Conservation (phyloP, 352 stramenopile species). For the Phytophthora crassamura region DNA sequence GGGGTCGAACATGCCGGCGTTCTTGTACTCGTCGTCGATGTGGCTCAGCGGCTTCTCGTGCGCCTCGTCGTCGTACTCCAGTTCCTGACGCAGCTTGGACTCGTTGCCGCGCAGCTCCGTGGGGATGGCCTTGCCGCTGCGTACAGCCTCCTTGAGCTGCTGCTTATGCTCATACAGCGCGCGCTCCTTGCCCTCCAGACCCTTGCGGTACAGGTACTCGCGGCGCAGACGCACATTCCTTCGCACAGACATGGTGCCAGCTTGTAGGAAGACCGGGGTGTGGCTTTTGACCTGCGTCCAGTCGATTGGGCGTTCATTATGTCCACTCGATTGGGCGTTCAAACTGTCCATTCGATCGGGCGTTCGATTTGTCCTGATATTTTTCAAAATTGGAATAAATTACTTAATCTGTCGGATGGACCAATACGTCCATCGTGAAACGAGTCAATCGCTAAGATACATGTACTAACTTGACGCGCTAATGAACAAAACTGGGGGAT, state of each 20-base stretch:
- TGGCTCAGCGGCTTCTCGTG: conserved; percentile 91
- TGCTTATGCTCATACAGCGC: conserved; percentile 98
- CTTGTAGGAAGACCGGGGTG: neutral
- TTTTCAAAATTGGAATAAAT: conserved; percentile 6
- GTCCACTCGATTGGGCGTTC: conserved; percentile 26
- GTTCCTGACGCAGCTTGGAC: conserved; percentile 91
- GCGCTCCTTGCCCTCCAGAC: conserved; percentile 95
- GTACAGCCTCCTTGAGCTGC: conserved; percentile 94
- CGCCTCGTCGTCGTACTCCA: conserved; percentile 92
- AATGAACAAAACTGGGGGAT: conserved; percentile 34
- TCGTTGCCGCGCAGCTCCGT: conserved; percentile 97
- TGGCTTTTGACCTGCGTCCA: conserved; percentile 26
- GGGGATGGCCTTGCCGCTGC: conserved; percentile 96
- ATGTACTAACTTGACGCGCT: conserved; percentile 6
- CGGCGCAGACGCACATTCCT: conserved; percentile 97
- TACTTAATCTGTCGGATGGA: conserved; percentile 11
- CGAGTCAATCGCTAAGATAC: conserved; percentile 15
- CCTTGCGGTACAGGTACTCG: conserved; percentile 99
- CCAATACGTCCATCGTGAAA: neutral
- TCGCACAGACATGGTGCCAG: conserved; percentile 81
- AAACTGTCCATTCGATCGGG: neutral
- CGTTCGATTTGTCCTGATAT: conserved; percentile 2
- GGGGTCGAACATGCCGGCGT: conserved; percentile 96
- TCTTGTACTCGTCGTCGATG: conserved; percentile 99
- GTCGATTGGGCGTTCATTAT: conserved; percentile 18